phyloP scores from a whole-genome alignment of 768 basidiomycete genomes.

The Suillus ampliporus region DNA sequence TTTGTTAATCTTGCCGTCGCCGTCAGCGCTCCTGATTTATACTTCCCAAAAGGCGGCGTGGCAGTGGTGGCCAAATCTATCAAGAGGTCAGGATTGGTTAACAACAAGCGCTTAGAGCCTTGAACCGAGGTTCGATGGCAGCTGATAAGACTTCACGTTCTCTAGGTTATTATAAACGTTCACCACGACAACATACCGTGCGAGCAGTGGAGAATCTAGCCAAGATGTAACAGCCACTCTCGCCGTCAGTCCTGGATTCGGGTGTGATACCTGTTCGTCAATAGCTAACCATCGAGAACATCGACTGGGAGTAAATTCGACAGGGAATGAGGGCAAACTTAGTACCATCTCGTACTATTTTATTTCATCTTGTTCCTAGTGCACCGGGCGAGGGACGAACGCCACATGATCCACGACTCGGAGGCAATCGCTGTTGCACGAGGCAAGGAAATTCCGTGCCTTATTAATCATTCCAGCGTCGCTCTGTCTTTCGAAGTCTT shows the following conservation, averaged over 20 bases:
- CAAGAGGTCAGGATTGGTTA: not conserved
- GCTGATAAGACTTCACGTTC: not conserved
- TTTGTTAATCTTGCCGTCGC: not conserved
- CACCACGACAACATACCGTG: conserved; percentile 5
- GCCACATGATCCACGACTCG: not conserved
- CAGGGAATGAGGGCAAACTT: not conserved
- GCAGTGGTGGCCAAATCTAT: not conserved
- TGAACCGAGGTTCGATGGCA: not conserved
- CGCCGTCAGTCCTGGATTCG: not conserved
- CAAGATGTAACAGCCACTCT: not conserved
- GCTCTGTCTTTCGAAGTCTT: not conserved
- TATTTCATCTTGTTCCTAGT: not conserved
- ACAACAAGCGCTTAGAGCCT: not conserved
- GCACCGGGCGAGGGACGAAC: not conserved
- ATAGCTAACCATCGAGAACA: not conserved
- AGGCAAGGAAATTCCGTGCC: not conserved
- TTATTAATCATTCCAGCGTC: not conserved
- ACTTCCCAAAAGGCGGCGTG: not conserved
- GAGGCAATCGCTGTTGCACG: not conserved
- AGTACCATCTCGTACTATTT: not conserved
- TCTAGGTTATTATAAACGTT: not conserved
- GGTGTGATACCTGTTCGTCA: not conserved
- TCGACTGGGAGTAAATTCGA: not conserved
- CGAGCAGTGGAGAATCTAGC: not conserved
- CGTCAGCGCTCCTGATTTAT: not conserved